A percentile compares a stretch with the other conserved stretches of the same genome.
Conservation (phyloP, 345 rosid species). For the Aurinia saxatilis region DNA sequence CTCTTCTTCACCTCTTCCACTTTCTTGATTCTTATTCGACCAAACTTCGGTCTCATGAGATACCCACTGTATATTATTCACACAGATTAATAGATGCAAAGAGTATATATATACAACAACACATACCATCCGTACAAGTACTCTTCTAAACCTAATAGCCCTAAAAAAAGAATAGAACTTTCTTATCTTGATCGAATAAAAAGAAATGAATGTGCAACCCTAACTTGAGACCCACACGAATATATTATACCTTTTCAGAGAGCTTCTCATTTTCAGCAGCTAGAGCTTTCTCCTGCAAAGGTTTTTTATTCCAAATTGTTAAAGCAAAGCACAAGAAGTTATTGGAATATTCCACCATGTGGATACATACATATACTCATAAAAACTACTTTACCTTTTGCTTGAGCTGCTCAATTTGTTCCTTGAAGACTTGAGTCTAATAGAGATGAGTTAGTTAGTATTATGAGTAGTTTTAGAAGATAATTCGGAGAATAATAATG, state of each 20-base stretch:
- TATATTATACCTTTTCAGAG: constrained; percentile 41
- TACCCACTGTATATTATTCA: constrained; percentile 34
- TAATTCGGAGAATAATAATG: background rate
- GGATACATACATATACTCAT: background rate
- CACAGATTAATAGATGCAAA: background rate
- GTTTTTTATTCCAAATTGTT: background rate
- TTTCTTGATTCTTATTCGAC: constrained; percentile 22
- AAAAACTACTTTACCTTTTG: constrained; percentile 46
- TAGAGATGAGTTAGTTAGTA: background rate
- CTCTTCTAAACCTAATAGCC: constrained; percentile 1
- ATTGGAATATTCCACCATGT: constrained; percentile 13
- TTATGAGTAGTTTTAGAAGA: background rate
- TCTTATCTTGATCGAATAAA: background rate
- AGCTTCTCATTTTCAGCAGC: constrained; percentile 54
- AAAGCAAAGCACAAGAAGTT: constrained; percentile 3
- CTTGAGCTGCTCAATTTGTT: constrained; percentile 53
- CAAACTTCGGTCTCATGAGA: constrained; percentile 14
- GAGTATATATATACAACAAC: background rate
- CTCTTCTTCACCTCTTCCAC: constrained; percentile 29
- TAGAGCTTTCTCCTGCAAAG: constrained; percentile 49
- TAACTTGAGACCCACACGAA: constrained; percentile 6
- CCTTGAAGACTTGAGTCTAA: constrained; percentile 68
- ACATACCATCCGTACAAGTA: background rate
- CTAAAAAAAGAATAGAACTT: background rate
- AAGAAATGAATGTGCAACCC: constrained; percentile 9